These are phyloP conservation scores for Spongispora temasekensis DNA, from an alignment of 1,284 basidiomycete genomes.

Conservation along the genomic window DNA sequence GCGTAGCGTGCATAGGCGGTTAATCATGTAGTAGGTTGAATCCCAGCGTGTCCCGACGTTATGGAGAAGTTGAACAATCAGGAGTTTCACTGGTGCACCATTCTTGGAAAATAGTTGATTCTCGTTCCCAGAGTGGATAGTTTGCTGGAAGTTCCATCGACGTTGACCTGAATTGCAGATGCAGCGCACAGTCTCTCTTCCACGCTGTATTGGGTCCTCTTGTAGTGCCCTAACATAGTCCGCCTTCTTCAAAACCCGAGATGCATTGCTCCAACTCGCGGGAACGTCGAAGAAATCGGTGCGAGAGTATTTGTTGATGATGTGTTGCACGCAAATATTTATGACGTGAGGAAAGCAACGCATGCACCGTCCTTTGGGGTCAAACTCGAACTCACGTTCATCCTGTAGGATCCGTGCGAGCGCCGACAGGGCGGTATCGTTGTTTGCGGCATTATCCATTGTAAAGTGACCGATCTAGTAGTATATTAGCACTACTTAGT, in stretches of 20 bases:
- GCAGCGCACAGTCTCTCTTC: neutral
- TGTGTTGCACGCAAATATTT: neutral
- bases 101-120: neutral
- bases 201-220: neutral
- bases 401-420: neutral
- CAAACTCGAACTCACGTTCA: neutral
- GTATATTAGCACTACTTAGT: neutral
- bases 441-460: neutral
- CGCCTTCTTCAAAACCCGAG: neutral
- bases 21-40: neutral
- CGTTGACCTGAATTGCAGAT: neutral
- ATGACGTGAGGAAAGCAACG: neutral
- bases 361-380: neutral
- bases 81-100: neutral
- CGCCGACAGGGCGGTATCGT: neutral
- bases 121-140: neutral
- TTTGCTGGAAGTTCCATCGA: neutral
- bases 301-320: neutral
- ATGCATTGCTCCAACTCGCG: neutral
- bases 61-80: neutral
- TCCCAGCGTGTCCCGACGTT: neutral
- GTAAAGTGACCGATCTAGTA: neutral
- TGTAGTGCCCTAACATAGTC: neutral
- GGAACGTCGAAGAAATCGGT: neutral
- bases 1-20: neutral